Conservation (phyloP, 2,329 filamentous ascomycete species). For the Colletotrichum shisoi region DNA sequence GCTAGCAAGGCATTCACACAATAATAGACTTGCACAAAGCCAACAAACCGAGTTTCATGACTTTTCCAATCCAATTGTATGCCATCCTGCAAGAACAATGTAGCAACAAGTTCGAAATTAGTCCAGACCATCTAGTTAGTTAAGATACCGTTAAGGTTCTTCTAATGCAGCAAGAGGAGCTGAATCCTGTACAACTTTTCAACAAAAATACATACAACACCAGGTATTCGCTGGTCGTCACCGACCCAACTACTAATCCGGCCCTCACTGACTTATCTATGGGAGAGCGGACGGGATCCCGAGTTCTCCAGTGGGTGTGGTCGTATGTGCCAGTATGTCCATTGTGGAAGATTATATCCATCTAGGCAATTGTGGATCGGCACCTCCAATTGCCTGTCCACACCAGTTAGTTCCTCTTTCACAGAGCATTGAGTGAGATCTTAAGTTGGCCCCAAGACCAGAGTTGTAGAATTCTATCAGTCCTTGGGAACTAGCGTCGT, state of each 20-base stretch:
- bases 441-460: no score
- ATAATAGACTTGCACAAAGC: no score
- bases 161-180: neutral
- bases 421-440: no score
- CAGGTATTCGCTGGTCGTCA: conserved; percentile 16
- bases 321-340: fast-evolving
- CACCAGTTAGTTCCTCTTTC: no score
- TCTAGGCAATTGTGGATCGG: fast-evolving
- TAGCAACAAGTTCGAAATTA: no score
- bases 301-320: conserved; percentile 21
- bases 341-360: fast-evolving
- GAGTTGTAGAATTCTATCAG: no score
- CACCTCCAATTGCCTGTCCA: neutral
- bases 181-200: no score
- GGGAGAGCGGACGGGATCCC: conserved; percentile 25
- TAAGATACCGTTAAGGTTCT: neutral
- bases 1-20: no score
- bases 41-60: neutral
- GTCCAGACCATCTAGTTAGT: no score
- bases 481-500: no score
- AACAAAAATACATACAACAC: neutral
- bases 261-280: conserved; percentile 11
- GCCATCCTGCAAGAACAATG: no score
- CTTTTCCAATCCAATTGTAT: no score
- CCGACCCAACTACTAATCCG: conserved; percentile 12